Conservation (phyloP, 169 alveolate species). For the Plasmodium chabaudi region DNA sequence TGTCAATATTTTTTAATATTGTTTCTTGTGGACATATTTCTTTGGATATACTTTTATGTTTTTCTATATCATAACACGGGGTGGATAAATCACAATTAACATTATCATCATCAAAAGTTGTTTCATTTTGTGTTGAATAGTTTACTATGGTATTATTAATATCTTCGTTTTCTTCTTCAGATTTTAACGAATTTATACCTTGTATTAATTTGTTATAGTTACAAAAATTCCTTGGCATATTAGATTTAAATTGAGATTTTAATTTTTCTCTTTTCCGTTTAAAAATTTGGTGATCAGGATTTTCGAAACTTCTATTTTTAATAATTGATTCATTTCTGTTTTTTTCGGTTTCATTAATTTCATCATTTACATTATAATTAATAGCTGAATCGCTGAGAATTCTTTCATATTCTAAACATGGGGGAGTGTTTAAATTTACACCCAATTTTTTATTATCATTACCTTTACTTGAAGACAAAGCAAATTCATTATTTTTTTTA, state of each 20-base stretch:
- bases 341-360: background rate
- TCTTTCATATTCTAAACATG: slow-evolving; percentile 21
- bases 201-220: slow-evolving; percentile 19
- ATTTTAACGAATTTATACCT: slow-evolving; percentile 8
- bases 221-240: slow-evolving; percentile 1
- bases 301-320: slow-evolving; percentile 44
- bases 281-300: slow-evolving; percentile 26
- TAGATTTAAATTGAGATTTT: slow-evolving; percentile 49
- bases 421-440: background rate
- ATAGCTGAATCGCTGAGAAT: slow-evolving; percentile 36
- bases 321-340: slow-evolving; percentile 19
- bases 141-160: background rate
- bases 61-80: too few species aligned
- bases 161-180: slow-evolving; percentile 13
- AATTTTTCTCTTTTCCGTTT: slow-evolving; percentile 58
- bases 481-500: slow-evolving; percentile 3
- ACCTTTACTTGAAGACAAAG: background rate
- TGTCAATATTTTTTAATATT: background rate
- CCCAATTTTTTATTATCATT: background rate
- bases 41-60: background rate
- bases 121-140: background rate
- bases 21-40: background rate
- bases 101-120: background rate
- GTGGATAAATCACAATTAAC: background rate
- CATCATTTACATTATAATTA: slow-evolving; percentile 24